Base-by-base conservation (phyloP, 1,284 basidiomycete species). In the Ganoderma lucidum region DNA sequence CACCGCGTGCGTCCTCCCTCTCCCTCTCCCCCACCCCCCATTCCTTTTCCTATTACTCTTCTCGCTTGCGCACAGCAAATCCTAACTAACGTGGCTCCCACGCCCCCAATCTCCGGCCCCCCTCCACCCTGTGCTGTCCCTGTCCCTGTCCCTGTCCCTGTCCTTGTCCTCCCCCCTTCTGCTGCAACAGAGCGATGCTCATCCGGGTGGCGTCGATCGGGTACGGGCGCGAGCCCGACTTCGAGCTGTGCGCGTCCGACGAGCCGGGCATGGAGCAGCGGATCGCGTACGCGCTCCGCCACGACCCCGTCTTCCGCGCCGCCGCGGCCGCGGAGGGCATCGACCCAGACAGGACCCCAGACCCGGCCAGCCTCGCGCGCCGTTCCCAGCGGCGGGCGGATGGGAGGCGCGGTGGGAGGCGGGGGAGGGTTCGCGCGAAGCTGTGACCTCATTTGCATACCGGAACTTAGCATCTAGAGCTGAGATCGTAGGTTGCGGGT, bases 191-290 rank as follows among this genome's bases (percentile, higher is more conserved):
- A 6, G 83, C 86, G 0, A 94, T 96, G 65, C 82, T 96, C 45
- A 91, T 96, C 64, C 84, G 85, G 19, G 86, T 87, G 0, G 93
- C 94, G 0, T 82, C 79, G 19, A 84, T 93, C 44, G 94, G 91
- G 1, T 95, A 92, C 74, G 86, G 78, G 1, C 86, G 83, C 0
- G 65, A 78, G 32, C 91, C 94, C 0, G 87, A 89, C 6, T 96
- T 94, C 76, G 86, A 88, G 68, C 76, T 91, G 0, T 74, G 82
- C 5, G 88, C 90, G 1, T 87, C 87, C 0, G 84, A 84, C 0
- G 85, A 90, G 68, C 87, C 87, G 5, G 83, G 82, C 1, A 83
- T 82, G 65, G 81, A 84, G 3, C 84, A 87, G 74, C 84, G 92
- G 51, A 87, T 95, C 39, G 88, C 88, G 3, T 87, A 85, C 80